Conservation (phyloP, 1,284 basidiomycete genomes). For the Trichosporon sp. region DNA sequence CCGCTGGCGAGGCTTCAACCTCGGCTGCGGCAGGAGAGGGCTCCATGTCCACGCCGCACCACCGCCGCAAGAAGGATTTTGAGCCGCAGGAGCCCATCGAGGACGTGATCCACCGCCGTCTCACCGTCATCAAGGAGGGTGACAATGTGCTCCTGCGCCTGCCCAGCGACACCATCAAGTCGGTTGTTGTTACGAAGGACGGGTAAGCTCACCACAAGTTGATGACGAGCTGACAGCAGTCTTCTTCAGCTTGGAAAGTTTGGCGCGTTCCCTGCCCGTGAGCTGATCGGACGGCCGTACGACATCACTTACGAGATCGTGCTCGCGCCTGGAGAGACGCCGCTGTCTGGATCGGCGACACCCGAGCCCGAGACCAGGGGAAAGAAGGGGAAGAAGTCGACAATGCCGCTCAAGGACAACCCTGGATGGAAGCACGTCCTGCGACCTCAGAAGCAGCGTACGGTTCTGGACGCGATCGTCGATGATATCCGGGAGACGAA, state of each 20-base stretch:
- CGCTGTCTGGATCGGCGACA: slow-evolving; percentile 18
- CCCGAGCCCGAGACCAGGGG: slow-evolving; percentile 18
- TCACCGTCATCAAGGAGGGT: slow-evolving; percentile 54
- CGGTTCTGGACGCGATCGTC: slow-evolving; percentile 45
- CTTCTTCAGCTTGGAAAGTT: slow-evolving; percentile 58
- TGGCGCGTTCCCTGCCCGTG: slow-evolving; percentile 56
- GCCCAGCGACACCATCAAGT: slow-evolving; percentile 57
- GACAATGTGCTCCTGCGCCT: slow-evolving; percentile 58
- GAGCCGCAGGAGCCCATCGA: slow-evolving; percentile 30
- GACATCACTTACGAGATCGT: slow-evolving; percentile 59
- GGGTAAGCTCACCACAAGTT: slow-evolving; percentile 43
- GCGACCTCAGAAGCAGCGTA: slow-evolving; percentile 41
- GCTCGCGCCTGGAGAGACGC: slow-evolving; percentile 28
- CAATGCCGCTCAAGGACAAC: slow-evolving; percentile 30
- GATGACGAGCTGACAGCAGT: slow-evolving; percentile 33
- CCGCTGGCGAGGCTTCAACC: not conserved
- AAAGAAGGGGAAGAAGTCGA: slow-evolving; percentile 39
- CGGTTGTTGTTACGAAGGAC: slow-evolving; percentile 51
- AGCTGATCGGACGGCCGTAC: slow-evolving; percentile 57
- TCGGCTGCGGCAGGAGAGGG: not conserved
- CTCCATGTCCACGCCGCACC: not conserved
- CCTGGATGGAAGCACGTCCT: slow-evolving; percentile 49
- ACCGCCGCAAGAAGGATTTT: slow-evolving; percentile 7
- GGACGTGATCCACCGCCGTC: slow-evolving; percentile 44
- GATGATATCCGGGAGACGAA: slow-evolving; percentile 55